Evolutionary conservation across 1,284 basidiomycete species (phyloP), one percentile per base, ranked within the genome.

Genomic region (Cryptococcus sp.): DNA sequence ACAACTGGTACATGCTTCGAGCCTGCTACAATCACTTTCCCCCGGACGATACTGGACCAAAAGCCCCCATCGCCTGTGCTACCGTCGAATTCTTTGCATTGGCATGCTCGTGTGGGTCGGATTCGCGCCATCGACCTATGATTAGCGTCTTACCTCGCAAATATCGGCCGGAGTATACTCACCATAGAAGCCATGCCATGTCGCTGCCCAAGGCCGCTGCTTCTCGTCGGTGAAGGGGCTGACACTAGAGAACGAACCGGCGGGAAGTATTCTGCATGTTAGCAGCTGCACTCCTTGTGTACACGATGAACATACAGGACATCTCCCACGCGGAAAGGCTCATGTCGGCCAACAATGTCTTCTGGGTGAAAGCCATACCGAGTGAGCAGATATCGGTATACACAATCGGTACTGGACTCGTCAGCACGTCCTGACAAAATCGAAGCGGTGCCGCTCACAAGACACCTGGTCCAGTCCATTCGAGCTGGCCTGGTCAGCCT

Each of bases 381-480:
- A 19, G 58, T 50, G 14, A 68, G 51, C 19, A 68, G 53, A 38
- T 66, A 68, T 32, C 63, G 55, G 38, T 63, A 65, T 2, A 70
- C 64, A 50, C 57, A 59, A 43, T 70, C 68, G 16, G 68, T 58
- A 46, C 58, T 60, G 7, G 14, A 26, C 33, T 11, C 12, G 31
- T 38, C 35, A 41, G 24, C 35, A 31, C 25, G 3, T 6, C 42
- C 11, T 44, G 19, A 26, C 36, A 35, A 21, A 22, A 16, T 21
- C 10, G 4, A 45, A 31, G 16, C 4, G 7, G 6, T 12, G 19
- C 14, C 5, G 52, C 58, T 48, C 37, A 63, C 56, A 67, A 70
- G 2, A 68, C 58, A 4, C 63, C 68, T 0, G 68, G 68, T 2
- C 68, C 68, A 0, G 68, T 67, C 68, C 68, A 70, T 40, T 63